These are phyloP conservation scores for Phoma sp. DNA, from an alignment of 2,329 filamentous ascomycete genomes.

Conservation along the genomic window DNA sequence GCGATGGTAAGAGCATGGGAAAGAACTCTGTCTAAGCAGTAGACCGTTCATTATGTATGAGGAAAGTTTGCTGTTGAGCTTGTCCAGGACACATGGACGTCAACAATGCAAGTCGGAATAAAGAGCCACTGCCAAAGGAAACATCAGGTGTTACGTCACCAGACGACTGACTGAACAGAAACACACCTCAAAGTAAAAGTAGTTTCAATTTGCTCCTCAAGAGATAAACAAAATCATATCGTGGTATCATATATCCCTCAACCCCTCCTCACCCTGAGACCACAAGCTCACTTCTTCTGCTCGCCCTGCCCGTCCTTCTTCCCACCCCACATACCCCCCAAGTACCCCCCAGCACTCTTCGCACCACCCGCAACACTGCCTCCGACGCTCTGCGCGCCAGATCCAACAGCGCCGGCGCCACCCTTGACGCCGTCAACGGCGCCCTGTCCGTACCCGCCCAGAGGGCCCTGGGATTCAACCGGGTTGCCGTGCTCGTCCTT, in stretches of 20 bases:
- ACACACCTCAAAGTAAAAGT: background rate
- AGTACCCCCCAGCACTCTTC: conserved; percentile 36
- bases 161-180: background rate
- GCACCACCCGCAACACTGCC: conserved; percentile 20
- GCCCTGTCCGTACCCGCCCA: conserved; percentile 41
- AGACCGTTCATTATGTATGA: background rate
- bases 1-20: background rate
- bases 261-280: background rate
- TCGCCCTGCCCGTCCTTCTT: conserved; percentile 26
- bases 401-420: conserved; percentile 26
- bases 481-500: conserved; percentile 63
- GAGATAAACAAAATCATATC: background rate
- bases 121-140: background rate
- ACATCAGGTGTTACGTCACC: background rate
- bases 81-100: background rate
- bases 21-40: background rate
- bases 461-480: conserved; percentile 51
- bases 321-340: conserved; percentile 32
- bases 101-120: background rate
- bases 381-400: background rate
- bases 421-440: conserved; percentile 44
- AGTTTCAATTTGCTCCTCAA: background rate
- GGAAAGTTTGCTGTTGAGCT: background rate
- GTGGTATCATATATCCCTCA: background rate
- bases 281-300: conserved; percentile 25